Conservation (phyloP, 768 basidiomycete genomes). For the Gymnopilus dilepis region DNA sequence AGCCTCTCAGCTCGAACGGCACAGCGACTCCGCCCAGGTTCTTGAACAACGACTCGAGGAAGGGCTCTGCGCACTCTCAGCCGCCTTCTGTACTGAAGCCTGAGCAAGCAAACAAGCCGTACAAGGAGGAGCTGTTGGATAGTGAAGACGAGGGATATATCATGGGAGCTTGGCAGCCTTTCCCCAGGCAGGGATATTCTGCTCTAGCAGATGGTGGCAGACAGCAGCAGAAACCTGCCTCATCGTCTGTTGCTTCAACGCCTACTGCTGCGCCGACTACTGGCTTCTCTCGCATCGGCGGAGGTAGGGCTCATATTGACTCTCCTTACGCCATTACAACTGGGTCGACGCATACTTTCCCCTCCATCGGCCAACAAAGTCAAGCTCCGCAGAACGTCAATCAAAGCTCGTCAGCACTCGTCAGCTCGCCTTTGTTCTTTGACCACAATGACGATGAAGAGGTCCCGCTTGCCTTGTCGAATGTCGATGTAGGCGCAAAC, state of each 20-base stretch:
- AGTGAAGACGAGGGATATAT: slow-evolving; percentile 87
- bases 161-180: slow-evolving; percentile 94
- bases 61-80: slow-evolving; percentile 58
- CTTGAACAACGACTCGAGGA: slow-evolving; percentile 44
- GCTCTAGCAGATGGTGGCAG: slow-evolving; percentile 9
- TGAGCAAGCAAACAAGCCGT: slow-evolving; percentile 78
- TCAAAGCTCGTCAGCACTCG: slow-evolving; percentile 24
- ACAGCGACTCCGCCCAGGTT: slow-evolving; percentile 40
- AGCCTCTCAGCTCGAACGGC: slow-evolving; percentile 28
- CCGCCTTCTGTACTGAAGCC: slow-evolving; percentile 78
- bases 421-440: slow-evolving; percentile 17
- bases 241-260: slow-evolving; percentile 13
- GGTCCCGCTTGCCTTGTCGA: slow-evolving; percentile 23
- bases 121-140: slow-evolving; percentile 59
- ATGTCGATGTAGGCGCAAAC: slow-evolving; percentile 22
- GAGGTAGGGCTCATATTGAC: slow-evolving; percentile 86
- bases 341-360: slow-evolving; percentile 69
- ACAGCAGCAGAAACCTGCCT: slow-evolving; percentile 24
- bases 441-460: slow-evolving; percentile 19
- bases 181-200: slow-evolving; percentile 50
- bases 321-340: slow-evolving; percentile 76
- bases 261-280: slow-evolving; percentile 20
- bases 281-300: slow-evolving; percentile 87
- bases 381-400: slow-evolving; percentile 20
- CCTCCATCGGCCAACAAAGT: slow-evolving; percentile 59